Percentiles rank a stretch among this genome's conserved stretches.
Conservation (phyloP, 176 grass and related monocot genomes). For the Oryza meridionalis region DNA sequence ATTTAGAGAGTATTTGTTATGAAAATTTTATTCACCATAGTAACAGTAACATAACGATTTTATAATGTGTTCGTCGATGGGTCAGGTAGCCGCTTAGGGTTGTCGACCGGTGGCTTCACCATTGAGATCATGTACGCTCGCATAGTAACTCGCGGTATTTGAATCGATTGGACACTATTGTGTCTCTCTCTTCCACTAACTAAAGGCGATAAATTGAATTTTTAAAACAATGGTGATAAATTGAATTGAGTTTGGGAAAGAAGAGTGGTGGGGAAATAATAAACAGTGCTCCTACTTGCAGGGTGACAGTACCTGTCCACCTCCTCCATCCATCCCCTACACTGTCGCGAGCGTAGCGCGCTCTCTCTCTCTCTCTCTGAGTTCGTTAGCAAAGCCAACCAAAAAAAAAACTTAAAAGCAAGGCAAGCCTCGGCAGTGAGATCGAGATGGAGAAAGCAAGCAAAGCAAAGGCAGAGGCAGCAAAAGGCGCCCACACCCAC, state of each 20-base stretch:
- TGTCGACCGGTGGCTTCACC: no score
- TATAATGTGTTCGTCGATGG: no score
- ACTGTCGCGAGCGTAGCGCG: not conserved
- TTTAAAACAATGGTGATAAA: not conserved
- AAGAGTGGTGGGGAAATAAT: not conserved
- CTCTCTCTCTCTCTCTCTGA: not conserved
- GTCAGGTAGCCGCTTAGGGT: no score
- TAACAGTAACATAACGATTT: no score
- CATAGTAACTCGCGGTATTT: no score
- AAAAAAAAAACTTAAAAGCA: constrained; percentile 35
- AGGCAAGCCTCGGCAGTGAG: constrained; percentile 15
- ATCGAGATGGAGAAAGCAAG: constrained; percentile 51
- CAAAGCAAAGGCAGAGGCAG: constrained; percentile 34
- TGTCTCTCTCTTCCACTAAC: not conserved
- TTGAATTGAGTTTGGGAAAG: not conserved
- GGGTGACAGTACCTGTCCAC: not conserved
- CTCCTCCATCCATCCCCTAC: not conserved
- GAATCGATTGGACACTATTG: not conserved
- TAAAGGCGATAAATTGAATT: not conserved
- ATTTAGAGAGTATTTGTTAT: no score
- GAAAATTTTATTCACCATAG: no score
- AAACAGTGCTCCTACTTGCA: not conserved
- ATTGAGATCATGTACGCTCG: no score
- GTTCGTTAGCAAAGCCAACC: constrained; percentile 44
- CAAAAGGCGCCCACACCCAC: constrained; percentile 46